These are phyloP conservation scores for Suillus subaureus DNA, from an alignment of 768 basidiomycete genomes.

Conservation along the genomic window DNA sequence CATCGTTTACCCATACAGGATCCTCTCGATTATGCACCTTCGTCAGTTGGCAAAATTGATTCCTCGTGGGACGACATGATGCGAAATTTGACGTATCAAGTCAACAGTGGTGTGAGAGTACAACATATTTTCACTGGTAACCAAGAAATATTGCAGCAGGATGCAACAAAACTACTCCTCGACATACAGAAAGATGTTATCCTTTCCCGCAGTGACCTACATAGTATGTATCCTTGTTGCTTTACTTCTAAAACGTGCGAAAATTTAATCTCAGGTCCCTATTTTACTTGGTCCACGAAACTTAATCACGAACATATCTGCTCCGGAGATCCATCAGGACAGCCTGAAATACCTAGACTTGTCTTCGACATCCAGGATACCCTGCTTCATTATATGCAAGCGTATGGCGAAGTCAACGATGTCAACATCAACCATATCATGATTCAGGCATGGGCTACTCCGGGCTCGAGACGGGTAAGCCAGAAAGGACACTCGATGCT, in stretches of 20 bases:
- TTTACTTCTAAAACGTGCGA: background rate
- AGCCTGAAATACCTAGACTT: slow-evolving; percentile 22
- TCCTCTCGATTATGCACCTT: slow-evolving; percentile 23
- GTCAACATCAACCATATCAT: slow-evolving; percentile 38
- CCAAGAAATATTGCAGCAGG: slow-evolving; percentile 38
- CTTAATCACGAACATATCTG: slow-evolving; percentile 9
- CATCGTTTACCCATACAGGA: slow-evolving; percentile 17
- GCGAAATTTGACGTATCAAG: slow-evolving; percentile 27
- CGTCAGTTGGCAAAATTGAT: slow-evolving; percentile 16
- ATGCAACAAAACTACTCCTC: slow-evolving; percentile 39
- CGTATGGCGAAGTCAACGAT: slow-evolving; percentile 38
- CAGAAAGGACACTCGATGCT: background rate
- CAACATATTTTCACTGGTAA: slow-evolving; percentile 57
- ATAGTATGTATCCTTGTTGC: slow-evolving; percentile 21
- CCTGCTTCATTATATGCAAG: slow-evolving; percentile 33
- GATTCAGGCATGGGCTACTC: slow-evolving; percentile 44
- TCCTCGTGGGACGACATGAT: slow-evolving; percentile 34
- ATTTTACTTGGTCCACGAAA: slow-evolving; percentile 26
- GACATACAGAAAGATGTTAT: slow-evolving; percentile 40
- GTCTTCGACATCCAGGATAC: slow-evolving; percentile 30
- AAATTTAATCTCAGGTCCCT: slow-evolving; percentile 24
- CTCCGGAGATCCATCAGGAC: slow-evolving; percentile 6
- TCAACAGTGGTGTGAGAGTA: slow-evolving; percentile 27
- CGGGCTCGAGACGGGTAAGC: slow-evolving; percentile 40
- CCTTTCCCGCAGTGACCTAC: slow-evolving; percentile 21